Percentiles rank a stretch among this genome's conserved stretches.
Conservation (phyloP, 441 rosid genomes). For the Jatropha multifida region DNA sequence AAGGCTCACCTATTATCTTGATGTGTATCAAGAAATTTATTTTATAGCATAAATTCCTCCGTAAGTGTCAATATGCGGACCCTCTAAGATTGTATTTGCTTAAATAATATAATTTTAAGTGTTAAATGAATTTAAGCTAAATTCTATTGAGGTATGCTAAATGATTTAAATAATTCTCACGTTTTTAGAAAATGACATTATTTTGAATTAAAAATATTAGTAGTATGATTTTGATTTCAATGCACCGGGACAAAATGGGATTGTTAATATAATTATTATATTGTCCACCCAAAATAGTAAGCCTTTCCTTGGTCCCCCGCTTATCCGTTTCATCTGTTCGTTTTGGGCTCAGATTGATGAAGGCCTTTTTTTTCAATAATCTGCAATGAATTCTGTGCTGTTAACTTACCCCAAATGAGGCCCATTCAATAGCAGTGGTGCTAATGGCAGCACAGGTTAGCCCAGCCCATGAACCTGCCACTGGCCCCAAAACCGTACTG, state of each 20-base stretch:
- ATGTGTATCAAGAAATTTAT: no score
- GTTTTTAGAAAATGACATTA: not conserved
- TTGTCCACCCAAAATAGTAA: not conserved
- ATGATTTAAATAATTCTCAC: not conserved
- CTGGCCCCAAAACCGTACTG: not conserved
- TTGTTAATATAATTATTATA: not conserved
- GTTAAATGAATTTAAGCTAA: not conserved
- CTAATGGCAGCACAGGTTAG: not conserved
- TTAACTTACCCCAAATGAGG: not conserved
- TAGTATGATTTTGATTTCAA: no score
- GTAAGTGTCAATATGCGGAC: no score
- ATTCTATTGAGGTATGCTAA: not conserved
- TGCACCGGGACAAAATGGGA: no score
- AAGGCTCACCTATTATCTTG: no score
- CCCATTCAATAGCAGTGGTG: not conserved
- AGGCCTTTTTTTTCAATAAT: no score
- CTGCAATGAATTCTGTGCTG: no score
- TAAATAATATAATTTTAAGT: not conserved
- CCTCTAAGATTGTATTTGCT: not conserved
- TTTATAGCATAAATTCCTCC: no score
- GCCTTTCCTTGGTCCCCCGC: not conserved
- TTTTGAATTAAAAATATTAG: no score
- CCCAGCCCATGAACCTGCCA: not conserved
- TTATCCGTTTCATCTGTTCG: not conserved
- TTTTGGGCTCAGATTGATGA: not conserved